A percentile compares a stretch with the other conserved stretches of the same genome.
Conservation (phyloP, 352 stramenopile species). For the Plasmopara viticola region DNA sequence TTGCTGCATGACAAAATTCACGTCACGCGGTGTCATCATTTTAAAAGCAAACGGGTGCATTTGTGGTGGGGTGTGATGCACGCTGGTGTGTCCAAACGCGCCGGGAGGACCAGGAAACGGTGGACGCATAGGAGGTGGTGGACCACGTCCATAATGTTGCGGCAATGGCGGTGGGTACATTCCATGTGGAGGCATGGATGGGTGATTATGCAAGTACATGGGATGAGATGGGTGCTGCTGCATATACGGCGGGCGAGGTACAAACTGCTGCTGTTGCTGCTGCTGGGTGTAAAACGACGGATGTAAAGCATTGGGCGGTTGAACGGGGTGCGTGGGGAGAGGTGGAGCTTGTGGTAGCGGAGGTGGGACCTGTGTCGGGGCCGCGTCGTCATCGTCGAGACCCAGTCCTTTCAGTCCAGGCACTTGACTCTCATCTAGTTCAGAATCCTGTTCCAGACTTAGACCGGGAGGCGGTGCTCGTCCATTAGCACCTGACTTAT, state of each 20-base stretch:
- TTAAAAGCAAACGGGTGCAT: slow-evolving; percentile 57
- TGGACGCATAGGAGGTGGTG: slow-evolving; percentile 20
- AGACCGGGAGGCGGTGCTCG: slow-evolving; percentile 13
- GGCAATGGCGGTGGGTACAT: slow-evolving; percentile 30
- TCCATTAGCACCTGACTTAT: slow-evolving; percentile 4
- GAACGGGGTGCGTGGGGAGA: slow-evolving; percentile 20
- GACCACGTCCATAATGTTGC: slow-evolving; percentile 20
- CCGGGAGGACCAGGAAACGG: slow-evolving; percentile 22
- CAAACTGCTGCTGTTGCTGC: slow-evolving; percentile 23
- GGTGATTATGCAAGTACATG: slow-evolving; percentile 31
- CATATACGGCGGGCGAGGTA: slow-evolving; percentile 24
- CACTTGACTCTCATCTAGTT: slow-evolving; percentile 66
- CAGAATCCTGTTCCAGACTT: slow-evolving; percentile 33
- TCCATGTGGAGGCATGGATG: slow-evolving; percentile 23
- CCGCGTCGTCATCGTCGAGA: slow-evolving; percentile 62
- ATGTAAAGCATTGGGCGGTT: slow-evolving; percentile 5
- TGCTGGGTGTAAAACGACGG: slow-evolving; percentile 1
- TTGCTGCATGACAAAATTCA: slow-evolving; percentile 82
- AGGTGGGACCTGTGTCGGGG: slow-evolving; percentile 12
- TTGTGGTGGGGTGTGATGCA: slow-evolving; percentile 22
- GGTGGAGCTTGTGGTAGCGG: slow-evolving; percentile 25
- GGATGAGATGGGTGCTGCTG: slow-evolving; percentile 25
- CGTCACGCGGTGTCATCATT: slow-evolving; percentile 82
- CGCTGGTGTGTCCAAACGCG: slow-evolving; percentile 13
- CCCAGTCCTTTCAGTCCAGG: slow-evolving; percentile 54